Evolutionary conservation across 2,329 filamentous ascomycete genomes (phyloP).

Genomic region (Verruconis gallopava): DNA sequence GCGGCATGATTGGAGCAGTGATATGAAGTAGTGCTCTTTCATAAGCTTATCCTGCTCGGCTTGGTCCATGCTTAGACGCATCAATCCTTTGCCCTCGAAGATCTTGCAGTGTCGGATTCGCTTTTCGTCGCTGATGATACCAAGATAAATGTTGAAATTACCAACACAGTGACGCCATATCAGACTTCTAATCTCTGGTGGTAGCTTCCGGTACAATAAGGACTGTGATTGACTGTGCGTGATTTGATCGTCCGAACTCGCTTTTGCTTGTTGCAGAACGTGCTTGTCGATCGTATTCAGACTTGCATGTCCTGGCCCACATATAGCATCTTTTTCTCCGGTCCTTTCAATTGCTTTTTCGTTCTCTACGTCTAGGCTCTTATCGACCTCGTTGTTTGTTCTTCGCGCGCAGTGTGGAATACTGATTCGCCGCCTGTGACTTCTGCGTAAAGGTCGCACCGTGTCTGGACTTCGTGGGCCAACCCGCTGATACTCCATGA

Average conservation of each 20-base stretch:
- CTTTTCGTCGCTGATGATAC: background rate
- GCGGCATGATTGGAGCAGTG: conserved; percentile 5
- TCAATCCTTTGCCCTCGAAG: background rate
- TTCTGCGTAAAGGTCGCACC: conserved; percentile 3
- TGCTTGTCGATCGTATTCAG: background rate
- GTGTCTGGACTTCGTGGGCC: conserved; percentile 1
- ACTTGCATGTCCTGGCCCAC: background rate
- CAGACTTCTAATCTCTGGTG: conserved; percentile 3
- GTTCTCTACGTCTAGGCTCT: background rate
- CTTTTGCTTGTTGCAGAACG: background rate
- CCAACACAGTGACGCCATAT: conserved; percentile 7
- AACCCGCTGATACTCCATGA: background rate
- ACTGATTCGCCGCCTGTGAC: conserved; percentile 2
- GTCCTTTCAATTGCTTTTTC: background rate
- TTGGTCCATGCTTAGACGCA: background rate
- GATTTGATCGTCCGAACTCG: conserved; percentile 2
- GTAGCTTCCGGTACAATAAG: conserved; percentile 5
- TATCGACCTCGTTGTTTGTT: background rate
- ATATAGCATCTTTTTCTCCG: background rate
- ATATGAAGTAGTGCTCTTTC: conserved; percentile 1
- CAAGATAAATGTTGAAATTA: conserved; percentile 6
- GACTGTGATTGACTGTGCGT: background rate
- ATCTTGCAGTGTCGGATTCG: conserved; percentile 6
- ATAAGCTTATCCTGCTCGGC: background rate
- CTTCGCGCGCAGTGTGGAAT: background rate